phyloP scores from a whole-genome alignment of 768 basidiomycete species.

The Chalciporus piperatus region DNA sequence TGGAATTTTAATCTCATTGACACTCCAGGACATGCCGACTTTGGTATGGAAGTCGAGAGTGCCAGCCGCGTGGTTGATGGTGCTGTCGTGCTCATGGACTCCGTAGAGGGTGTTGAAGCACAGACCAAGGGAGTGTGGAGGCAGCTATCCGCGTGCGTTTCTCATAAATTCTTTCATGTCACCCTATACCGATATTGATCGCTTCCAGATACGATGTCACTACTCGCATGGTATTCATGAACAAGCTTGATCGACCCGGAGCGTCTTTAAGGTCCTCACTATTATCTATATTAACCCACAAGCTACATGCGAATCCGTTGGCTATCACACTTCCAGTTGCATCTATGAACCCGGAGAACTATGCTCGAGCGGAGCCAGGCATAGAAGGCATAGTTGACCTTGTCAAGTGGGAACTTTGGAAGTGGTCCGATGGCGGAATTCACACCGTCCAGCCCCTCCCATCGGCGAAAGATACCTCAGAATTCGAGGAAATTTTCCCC shows the following conservation, averaged over 20 bases:
- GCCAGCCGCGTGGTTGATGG: slow-evolving; percentile 89
- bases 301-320: slow-evolving; percentile 73
- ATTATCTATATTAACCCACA: slow-evolving; percentile 68
- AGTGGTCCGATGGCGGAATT: slow-evolving; percentile 56
- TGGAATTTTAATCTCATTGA: slow-evolving; percentile 89
- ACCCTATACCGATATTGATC: slow-evolving; percentile 2
- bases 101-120: slow-evolving; percentile 88
- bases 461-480: slow-evolving; percentile 42
- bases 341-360: slow-evolving; percentile 66
- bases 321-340: slow-evolving; percentile 71
- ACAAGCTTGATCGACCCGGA: slow-evolving; percentile 86
- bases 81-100: slow-evolving; percentile 84
- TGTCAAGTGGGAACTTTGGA: slow-evolving; percentile 82
- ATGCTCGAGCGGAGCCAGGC: slow-evolving; percentile 73
- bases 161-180: slow-evolving; percentile 11
- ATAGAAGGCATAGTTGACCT: slow-evolving; percentile 83
- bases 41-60: slow-evolving; percentile 96
- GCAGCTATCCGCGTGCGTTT: slow-evolving; percentile 75
- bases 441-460: slow-evolving; percentile 49
- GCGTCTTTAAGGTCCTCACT: slow-evolving; percentile 75
- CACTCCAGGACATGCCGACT: slow-evolving; percentile 91
- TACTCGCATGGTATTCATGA: slow-evolving; percentile 77
- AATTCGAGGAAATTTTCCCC: slow-evolving; percentile 45
- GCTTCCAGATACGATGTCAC: slow-evolving; percentile 68
- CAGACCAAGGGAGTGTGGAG: slow-evolving; percentile 89